Evolutionary conservation across 257 asterid species (phyloP).

Genomic region (Nicotiana tabacum): DNA sequence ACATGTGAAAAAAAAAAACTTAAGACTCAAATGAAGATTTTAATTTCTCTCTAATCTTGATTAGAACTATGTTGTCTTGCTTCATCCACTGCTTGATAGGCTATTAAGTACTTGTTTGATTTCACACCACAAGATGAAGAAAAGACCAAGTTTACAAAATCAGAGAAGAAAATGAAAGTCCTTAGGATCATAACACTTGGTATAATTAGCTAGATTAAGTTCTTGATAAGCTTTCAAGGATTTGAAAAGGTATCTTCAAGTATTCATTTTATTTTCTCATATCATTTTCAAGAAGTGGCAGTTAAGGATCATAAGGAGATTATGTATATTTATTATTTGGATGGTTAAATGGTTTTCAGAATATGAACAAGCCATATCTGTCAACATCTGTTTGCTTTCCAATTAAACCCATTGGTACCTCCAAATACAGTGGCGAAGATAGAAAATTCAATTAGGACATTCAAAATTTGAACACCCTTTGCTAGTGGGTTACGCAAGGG

Average conservation of each 20-base stretch:
- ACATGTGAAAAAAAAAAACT: too few relatives aligned
- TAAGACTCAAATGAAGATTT: too few relatives aligned
- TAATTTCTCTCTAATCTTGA: too few relatives aligned
- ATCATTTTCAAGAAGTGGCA: not conserved
- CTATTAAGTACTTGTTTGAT: not conserved
- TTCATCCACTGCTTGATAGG: not conserved
- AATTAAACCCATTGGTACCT: too few relatives aligned
- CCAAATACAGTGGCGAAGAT: too few relatives aligned
- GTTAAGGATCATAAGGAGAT: not conserved
- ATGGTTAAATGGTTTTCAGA: too few relatives aligned
- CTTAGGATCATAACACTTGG: not conserved
- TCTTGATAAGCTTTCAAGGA: not conserved
- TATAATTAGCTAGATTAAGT: not conserved
- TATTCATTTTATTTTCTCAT: not conserved
- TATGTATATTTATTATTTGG: not conserved
- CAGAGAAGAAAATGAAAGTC: too few relatives aligned
- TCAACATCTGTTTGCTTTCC: too few relatives aligned
- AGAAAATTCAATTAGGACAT: too few relatives aligned
- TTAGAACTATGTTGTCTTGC: not conserved
- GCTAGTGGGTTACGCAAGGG: accelerated
- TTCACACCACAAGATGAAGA: not conserved
- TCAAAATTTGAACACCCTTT: too few relatives aligned
- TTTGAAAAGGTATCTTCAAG: not conserved
- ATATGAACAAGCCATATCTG: too few relatives aligned
- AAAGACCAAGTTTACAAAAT: not conserved